Evolutionary conservation across 2,329 filamentous ascomycete genomes (phyloP), one percentile per base, ranked within the genome.

Genomic region (Claviceps monticola): DNA sequence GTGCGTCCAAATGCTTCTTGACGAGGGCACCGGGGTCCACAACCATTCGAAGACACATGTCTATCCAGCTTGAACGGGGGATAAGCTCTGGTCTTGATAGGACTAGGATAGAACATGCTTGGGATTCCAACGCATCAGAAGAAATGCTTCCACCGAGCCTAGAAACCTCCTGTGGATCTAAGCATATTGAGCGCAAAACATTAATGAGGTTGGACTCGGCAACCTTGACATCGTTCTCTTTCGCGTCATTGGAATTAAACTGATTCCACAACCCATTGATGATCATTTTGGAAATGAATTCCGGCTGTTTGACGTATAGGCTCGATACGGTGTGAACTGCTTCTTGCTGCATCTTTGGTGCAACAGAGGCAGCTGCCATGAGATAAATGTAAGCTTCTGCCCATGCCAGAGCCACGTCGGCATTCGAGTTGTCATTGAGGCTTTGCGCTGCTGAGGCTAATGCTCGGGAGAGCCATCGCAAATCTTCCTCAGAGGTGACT

Each of bases 61-160:
- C 84, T 61, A 98, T 97, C 94, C 94, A 98, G 55, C 79, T 86
- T 19, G 82, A 75, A 54, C 79, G 79, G 0, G 88, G 84, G 53
- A 97, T 78, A 38, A 98, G 70, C 54, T 90, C 83, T 19, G 82
- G 75, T 23, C 88, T 84, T 52, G 86, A 84, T 26, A 98, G 73
- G 17, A 95, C 82, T 17, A 95, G 71, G 4, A 96, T 70, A 5
- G 80, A 78, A 56, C 89, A 80, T 59, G 95, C 81, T 63, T 95
- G 88, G 23, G 71, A 66, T 58, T 86, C 79, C 8, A 90, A 64
- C 14, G 71, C 60, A 21, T 74, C 67, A 51, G 70, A 64, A 39
- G 74, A 66, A n/a, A 76, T 62, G 17, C 65, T 64, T 36, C 66
- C 61, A 9, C 71, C 71, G 0, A 71, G 59, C 34, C 68, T 68